Conservation (phyloP, 345 rosid genomes). For the Ceriops decandra region DNA sequence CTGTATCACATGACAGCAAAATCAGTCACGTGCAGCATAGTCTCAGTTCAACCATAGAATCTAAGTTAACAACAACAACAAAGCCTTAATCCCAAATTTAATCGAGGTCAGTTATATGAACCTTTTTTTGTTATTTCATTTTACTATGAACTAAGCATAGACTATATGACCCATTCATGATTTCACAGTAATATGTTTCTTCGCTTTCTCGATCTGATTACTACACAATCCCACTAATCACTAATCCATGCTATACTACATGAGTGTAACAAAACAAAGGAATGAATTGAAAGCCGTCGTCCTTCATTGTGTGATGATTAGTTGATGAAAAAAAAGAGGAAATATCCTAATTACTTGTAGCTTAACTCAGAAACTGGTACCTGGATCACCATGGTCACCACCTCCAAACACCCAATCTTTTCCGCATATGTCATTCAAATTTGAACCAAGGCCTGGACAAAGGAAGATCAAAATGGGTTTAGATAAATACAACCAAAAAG, state of each 20-base stretch:
- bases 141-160: no score
- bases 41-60: no score
- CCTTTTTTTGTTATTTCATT: no score
- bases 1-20: conserved; percentile 27
- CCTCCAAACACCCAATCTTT: conserved; percentile 65
- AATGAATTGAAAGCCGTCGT: background rate
- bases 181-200: background rate
- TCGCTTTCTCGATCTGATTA: background rate
- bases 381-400: conserved; percentile 96
- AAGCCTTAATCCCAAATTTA: no score
- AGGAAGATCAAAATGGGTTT: conserved; percentile 1
- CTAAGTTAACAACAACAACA: no score
- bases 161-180: no score
- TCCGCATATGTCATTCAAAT: conserved; percentile 71
- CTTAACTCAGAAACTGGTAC: conserved; percentile 27
- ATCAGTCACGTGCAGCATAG: no score
- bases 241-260: background rate
- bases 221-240: background rate
- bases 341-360: conserved; percentile 1
- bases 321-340: background rate
- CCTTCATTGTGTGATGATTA: background rate
- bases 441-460: conserved; percentile 75
- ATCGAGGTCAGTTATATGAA: no score
- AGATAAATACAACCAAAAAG: background rate
- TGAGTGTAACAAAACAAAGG: background rate